phyloP scores from a whole-genome alignment of 2,329 filamentous ascomycete genomes.

The Didymella pinodella region DNA sequence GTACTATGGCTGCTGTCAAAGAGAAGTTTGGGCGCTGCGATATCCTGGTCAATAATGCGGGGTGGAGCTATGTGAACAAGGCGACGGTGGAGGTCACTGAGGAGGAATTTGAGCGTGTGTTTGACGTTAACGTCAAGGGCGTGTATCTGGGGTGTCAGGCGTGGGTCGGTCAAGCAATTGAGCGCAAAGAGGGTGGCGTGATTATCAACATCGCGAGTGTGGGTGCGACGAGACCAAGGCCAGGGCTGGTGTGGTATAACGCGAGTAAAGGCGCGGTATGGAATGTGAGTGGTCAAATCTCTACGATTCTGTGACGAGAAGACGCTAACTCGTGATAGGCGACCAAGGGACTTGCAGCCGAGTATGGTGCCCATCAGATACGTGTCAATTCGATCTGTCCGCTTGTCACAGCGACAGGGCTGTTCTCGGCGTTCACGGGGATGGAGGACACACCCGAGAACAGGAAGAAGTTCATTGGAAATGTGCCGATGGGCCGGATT shows the following conservation, averaged over 20 bases:
- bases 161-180: constrained; percentile 67
- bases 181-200: constrained; percentile 63
- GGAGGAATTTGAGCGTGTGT: constrained; percentile 70
- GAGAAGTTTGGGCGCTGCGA: constrained; percentile 64
- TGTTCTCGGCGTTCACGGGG: constrained; percentile 66
- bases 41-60: constrained; percentile 68
- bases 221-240: constrained; percentile 67
- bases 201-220: constrained; percentile 74
- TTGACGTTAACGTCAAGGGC: constrained; percentile 73
- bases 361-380: constrained; percentile 76
- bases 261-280: constrained; percentile 72
- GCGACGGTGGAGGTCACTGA: constrained; percentile 70
- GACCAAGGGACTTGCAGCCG: constrained; percentile 73
- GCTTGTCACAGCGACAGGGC: constrained; percentile 70
- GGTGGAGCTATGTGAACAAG: constrained; percentile 62
- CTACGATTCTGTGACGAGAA: too few species aligned
- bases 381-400: constrained; percentile 77
- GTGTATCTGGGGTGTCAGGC: constrained; percentile 68
- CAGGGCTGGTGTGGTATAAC: constrained; percentile 74
- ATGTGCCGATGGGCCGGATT: constrained; percentile 67
- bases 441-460: constrained; percentile 68
- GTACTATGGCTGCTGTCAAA: constrained; percentile 62
- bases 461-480: constrained; percentile 59
- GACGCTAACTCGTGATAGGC: constrained; percentile 44
- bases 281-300: constrained; percentile 55